Evolutionary conservation across 2,329 filamentous ascomycete genomes (phyloP).

Genomic region (Zymoseptoria pseudotritici): DNA sequence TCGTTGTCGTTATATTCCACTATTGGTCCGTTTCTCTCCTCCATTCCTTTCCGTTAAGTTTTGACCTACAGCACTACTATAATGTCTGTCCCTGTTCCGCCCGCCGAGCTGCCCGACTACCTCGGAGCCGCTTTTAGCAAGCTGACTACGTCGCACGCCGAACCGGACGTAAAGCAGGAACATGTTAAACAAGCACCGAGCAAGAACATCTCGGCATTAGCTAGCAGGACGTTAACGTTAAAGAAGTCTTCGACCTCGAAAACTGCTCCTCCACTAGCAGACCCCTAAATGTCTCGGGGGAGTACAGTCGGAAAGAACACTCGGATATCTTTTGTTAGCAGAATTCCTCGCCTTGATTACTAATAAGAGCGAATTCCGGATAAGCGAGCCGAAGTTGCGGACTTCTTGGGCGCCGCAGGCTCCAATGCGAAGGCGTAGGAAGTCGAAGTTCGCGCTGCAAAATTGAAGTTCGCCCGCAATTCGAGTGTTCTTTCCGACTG

Average conservation of each 20-base stretch:
- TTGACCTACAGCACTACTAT: background rate
- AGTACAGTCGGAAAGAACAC: too few species aligned
- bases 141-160: background rate
- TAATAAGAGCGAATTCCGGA: too few species aligned
- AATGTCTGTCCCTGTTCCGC: background rate
- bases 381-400: too few species aligned
- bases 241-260: background rate
- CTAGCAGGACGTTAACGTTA: background rate
- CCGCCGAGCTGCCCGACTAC: background rate
- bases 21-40: background rate
- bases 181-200: background rate
- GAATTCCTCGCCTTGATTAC: too few species aligned
- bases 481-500: too few species aligned
- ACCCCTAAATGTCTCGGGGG: too few species aligned
- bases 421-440: too few species aligned
- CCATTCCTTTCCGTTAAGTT: background rate
- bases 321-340: too few species aligned
- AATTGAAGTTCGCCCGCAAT: too few species aligned
- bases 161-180: background rate
- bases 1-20: background rate
- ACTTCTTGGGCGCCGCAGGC: too few species aligned
- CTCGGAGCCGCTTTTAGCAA: background rate
- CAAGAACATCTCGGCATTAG: background rate
- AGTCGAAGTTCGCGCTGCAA: too few species aligned
- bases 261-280: background rate